Percentiles rank a stretch among this genome's conserved stretches.
Conservation (phyloP, 768 basidiomycete genomes). For the Mycena latifolia region DNA sequence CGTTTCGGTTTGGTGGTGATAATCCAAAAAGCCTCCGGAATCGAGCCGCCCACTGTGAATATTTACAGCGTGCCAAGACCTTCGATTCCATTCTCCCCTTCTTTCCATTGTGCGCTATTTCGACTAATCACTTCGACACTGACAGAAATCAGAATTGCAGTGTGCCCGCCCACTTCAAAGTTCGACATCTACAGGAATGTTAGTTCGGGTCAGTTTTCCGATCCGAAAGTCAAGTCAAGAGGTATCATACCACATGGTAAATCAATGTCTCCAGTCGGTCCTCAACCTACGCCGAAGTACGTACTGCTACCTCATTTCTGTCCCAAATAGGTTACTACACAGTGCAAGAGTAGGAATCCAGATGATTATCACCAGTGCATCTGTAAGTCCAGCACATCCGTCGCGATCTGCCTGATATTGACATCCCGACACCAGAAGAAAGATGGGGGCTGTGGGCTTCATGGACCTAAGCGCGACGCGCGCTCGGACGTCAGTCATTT, state of each 20-base stretch:
- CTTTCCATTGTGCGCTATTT: too few species aligned
- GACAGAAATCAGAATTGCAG: too few species aligned
- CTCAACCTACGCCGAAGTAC: constrained; percentile 1
- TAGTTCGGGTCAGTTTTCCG: not conserved
- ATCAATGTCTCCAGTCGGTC: not conserved
- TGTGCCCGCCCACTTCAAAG: too few species aligned
- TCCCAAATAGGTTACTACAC: not conserved
- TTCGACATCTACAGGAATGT: not conserved
- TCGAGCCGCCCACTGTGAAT: too few species aligned
- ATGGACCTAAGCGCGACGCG: too few species aligned
- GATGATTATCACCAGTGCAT: constrained; percentile 12
- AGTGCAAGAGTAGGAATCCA: too few species aligned
- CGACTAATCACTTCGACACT: too few species aligned
- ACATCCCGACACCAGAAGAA: constrained; percentile 4
- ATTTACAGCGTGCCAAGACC: too few species aligned
- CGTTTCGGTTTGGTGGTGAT: not conserved
- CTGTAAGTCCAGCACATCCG: not conserved
- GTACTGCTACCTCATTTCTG: not conserved
- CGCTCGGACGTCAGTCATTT: constrained; percentile 23
- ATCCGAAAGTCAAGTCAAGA: constrained; percentile 10
- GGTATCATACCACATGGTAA: not conserved
- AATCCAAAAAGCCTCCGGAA: too few species aligned
- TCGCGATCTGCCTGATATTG: constrained; percentile 16
- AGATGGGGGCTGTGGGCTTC: constrained; percentile 18
- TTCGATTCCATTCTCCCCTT: too few species aligned